A percentile compares a stretch with the other conserved stretches of the same genome.
Evolutionary conservation across 495 filamentous ascomycete species (phyloP).

Genomic region (Hyaloscypha variabilis): DNA sequence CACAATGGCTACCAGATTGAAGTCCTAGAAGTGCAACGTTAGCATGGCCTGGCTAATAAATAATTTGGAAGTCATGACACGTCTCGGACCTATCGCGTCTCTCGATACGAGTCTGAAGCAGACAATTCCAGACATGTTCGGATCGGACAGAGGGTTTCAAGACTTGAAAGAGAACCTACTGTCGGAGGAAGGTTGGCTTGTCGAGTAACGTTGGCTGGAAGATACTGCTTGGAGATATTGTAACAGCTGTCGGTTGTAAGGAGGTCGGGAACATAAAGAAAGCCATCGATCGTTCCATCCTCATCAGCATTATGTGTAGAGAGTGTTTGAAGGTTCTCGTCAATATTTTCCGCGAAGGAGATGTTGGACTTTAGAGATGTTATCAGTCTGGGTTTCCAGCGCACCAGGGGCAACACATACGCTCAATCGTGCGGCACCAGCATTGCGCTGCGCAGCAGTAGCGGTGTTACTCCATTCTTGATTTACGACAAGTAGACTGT

Average conservation of each 20-base stretch:
- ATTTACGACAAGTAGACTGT: slow-evolving; percentile 28
- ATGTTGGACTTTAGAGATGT: slow-evolving; percentile 54
- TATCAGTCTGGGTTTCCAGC: slow-evolving; percentile 8
- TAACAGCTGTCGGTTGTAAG: slow-evolving; percentile 57
- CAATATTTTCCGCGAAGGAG: slow-evolving; percentile 62
- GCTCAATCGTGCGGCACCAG: slow-evolving; percentile 22
- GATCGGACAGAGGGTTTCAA: not conserved
- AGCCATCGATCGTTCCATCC: slow-evolving; percentile 63
- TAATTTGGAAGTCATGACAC: not conserved
- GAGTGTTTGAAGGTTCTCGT: slow-evolving; percentile 68
- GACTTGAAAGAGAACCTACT: not conserved
- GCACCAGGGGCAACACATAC: slow-evolving; percentile 20
- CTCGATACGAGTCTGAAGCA: not conserved
- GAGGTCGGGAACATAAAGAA: slow-evolving; percentile 83
- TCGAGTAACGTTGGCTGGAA: slow-evolving; percentile 77
- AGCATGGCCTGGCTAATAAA: not conserved
- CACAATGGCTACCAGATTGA: slow-evolving; percentile 68
- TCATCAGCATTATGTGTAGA: slow-evolving; percentile 59
- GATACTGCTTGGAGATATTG: slow-evolving; percentile 52
- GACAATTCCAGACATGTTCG: not conserved
- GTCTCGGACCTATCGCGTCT: not conserved
- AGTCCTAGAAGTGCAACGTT: slow-evolving; percentile 34
- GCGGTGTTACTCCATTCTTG: slow-evolving; percentile 26
- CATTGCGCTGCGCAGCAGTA: slow-evolving; percentile 7
- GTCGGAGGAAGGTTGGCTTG: slow-evolving; percentile 67